Percentiles rank a stretch among this genome's conserved stretches.
Evolutionary conservation across 768 basidiomycete genomes (phyloP).

Genomic region (Leccinum aurantiacum): DNA sequence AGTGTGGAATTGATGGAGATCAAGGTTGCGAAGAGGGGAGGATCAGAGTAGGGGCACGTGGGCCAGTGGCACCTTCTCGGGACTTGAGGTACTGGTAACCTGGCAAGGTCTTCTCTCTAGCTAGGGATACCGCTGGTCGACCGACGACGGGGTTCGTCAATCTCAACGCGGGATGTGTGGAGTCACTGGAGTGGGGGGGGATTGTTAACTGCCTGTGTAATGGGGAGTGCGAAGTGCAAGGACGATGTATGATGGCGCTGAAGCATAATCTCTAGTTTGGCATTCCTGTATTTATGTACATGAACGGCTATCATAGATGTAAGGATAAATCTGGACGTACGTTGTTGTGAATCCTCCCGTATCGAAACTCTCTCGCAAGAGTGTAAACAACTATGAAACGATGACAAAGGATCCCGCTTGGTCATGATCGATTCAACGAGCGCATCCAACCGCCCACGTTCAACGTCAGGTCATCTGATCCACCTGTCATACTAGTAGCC

Average conservation of each 20-base stretch:
- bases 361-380: constrained; percentile 31
- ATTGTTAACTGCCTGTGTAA: not conserved
- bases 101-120: not conserved
- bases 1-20: not conserved
- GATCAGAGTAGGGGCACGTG: too few species aligned
- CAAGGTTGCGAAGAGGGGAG: not conserved
- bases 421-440: constrained; percentile 55
- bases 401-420: constrained; percentile 48
- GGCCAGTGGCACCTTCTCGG: too few species aligned
- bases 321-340: too few species aligned
- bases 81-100: too few species aligned
- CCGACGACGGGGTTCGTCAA: not conserved
- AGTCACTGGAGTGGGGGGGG: not conserved
- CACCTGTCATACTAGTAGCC: constrained; percentile 52
- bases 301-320: too few species aligned
- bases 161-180: not conserved
- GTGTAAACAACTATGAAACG: constrained; percentile 9
- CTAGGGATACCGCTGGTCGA: not conserved
- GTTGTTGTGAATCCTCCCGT: too few species aligned
- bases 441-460: constrained; percentile 63
- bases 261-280: too few species aligned
- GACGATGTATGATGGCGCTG: too few species aligned
- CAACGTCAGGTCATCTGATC: constrained; percentile 58
- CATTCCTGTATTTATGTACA: too few species aligned
- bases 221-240: too few species aligned